Base-by-base conservation (phyloP, 2,329 filamentous ascomycete genomes). In the Clonostachys chloroleuca region DNA sequence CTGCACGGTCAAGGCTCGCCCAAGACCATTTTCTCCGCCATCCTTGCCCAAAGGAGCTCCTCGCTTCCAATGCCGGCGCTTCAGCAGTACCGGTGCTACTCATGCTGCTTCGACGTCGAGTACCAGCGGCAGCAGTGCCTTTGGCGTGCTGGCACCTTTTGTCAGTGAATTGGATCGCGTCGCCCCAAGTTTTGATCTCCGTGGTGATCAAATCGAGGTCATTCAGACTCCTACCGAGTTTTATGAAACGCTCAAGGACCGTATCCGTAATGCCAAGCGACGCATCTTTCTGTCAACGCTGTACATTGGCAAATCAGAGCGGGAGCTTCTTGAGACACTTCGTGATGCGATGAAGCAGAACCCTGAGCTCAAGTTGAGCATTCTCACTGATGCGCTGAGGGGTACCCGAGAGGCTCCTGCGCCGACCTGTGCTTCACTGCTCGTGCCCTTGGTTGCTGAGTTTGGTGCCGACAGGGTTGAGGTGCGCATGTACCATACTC, bases 401-500 rank as follows among this genome's bases (percentile, higher is more conserved):
- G 94, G 94, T 12, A 99, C 94, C 6, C 82, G 94, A 53, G 94
- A 99, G 66, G 86, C 89, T 0, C 94, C 94, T 0, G 69, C 89
- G 13, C 77, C 91, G 42, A 95, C 91, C 54, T 94, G 87, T 65
- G 94, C 92, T 4, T 96, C 92, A 12, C 75, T 99, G 12, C 78
- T 99, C 36, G 88, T 86, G 6, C 86, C 91, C 1, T 72, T 99
- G n/a, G 78, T 96, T 12, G 69, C 77, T 7, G 89, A 96, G 56
- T 95, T 96, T 67, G 92, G 92, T 0, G 64, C 83, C 5, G 83
- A 89, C 2, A 80, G 92, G 36, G 91, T 99, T 39, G 90, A 96
- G 60, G 83, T 99, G 52, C 87, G 92, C 57, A 95, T 99, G 91
- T 99, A 95, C 62, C 94, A 99, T 67, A 99, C 94, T 1, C 94